Conservation (phyloP, 306 rosid species). For the Castanopsis chinensis region DNA sequence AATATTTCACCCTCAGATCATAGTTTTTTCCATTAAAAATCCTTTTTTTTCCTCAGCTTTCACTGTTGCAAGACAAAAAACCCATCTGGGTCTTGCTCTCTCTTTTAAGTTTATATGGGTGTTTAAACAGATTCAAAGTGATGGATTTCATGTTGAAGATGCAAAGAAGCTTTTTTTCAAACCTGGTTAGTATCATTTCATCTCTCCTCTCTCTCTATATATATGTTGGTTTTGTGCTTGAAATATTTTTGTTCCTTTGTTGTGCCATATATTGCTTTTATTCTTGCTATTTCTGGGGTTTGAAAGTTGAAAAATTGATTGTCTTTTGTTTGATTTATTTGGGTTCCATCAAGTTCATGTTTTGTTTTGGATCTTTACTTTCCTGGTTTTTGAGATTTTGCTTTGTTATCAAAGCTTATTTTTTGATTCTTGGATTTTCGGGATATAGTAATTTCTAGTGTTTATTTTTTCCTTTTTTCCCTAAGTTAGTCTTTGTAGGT, state of each 20-base stretch:
- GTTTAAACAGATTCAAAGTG: slow-evolving; percentile 42
- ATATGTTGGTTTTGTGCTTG: slow-evolving; percentile 18
- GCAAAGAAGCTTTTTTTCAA: slow-evolving; percentile 29
- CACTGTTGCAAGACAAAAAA: slow-evolving; percentile 36
- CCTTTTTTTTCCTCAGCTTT: slow-evolving; percentile 12
- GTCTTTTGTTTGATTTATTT: slow-evolving; percentile 5
- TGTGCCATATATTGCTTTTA: slow-evolving; percentile 9
- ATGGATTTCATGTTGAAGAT: slow-evolving; percentile 35
- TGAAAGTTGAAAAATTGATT: slow-evolving; percentile 21
- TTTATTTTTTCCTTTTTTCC: slow-evolving; percentile 6
- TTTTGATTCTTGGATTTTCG: slow-evolving; percentile 20
- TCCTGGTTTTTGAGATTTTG: neutral
- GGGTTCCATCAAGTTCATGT: slow-evolving; percentile 21
- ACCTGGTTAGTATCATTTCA: slow-evolving; percentile 41
- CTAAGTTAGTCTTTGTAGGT: slow-evolving; percentile 13
- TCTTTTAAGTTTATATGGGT: slow-evolving; percentile 29
- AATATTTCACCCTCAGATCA: slow-evolving; percentile 38
- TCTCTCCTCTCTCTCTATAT: neutral
- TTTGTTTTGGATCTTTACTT: slow-evolving; percentile 45
- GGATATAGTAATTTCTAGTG: neutral
- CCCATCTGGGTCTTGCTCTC: slow-evolving; percentile 38
- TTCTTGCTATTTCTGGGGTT: slow-evolving; percentile 25
- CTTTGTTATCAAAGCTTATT: slow-evolving; percentile 6
- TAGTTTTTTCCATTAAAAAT: slow-evolving; percentile 18
- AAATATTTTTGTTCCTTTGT: slow-evolving; percentile 12